A percentile compares a stretch with the other conserved stretches of the same genome.
Evolutionary conservation across 495 filamentous ascomycete genomes (phyloP).

Genomic region (Friedmanniomyces endolithicus): DNA sequence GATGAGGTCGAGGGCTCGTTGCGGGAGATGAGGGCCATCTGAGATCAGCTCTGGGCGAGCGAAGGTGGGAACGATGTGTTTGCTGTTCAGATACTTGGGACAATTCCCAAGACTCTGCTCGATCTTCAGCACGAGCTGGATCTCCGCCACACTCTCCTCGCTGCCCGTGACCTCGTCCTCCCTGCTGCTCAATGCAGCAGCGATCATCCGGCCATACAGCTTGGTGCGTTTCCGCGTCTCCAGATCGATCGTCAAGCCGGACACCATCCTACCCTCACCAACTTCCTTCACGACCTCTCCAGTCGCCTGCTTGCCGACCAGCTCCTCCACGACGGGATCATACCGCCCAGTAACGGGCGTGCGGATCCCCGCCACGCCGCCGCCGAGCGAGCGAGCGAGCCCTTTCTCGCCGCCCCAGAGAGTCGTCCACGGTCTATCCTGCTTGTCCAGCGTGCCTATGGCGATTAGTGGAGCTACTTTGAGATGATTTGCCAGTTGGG

Average conservation of each 20-base stretch:
- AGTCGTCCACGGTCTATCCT: constrained; percentile 59
- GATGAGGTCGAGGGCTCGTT: constrained; percentile 46
- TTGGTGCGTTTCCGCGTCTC: constrained; percentile 55
- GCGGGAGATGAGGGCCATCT: constrained; percentile 31
- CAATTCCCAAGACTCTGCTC: constrained; percentile 51
- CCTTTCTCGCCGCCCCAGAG: constrained; percentile 60
- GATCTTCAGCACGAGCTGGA: constrained; percentile 55
- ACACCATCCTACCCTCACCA: constrained; percentile 37
- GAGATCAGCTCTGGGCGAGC: constrained; percentile 42
- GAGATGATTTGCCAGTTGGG: constrained; percentile 41
- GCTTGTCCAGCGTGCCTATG: constrained; percentile 51
- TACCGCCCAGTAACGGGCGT: constrained; percentile 43
- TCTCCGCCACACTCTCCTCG: constrained; percentile 31
- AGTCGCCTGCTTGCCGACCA: constrained; percentile 35
- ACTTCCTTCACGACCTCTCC: constrained; percentile 32
- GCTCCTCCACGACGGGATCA: constrained; percentile 52
- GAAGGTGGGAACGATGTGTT: constrained; percentile 43
- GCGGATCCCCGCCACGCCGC: constrained; percentile 46
- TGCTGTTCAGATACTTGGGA: constrained; percentile 72
- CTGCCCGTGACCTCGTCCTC: constrained; percentile 24
- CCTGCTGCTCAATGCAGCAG: constrained; percentile 37
- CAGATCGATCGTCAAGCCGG: constrained; percentile 54
- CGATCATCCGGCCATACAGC: constrained; percentile 50
- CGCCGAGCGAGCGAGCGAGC: constrained; percentile 47
- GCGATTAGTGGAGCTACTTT: constrained; percentile 50